Base-by-base conservation (phyloP, 495 filamentous ascomycete genomes). In the Penicillium daleae region DNA sequence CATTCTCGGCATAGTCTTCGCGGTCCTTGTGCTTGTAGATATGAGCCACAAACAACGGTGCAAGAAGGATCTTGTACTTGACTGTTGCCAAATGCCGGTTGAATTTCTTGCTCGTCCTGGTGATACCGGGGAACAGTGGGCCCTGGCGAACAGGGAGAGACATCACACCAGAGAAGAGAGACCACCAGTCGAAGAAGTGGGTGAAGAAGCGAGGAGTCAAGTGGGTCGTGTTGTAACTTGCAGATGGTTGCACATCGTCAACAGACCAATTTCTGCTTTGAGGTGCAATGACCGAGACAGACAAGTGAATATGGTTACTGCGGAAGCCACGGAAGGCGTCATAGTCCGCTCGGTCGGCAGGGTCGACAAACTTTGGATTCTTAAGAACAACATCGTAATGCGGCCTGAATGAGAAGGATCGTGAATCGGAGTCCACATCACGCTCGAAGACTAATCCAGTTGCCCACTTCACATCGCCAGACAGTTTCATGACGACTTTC, bases 171-270 rank as follows among this genome's bases (percentile, higher is more conserved):
- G 92, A 92, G 76, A 99, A 99, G 62, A 98, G 85, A 12, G 90
- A 91, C 94, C 93, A 98, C 95, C 95, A 99, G 66, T 89, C 88
- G 77, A 93, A 98, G 79, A 99, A 99, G 69, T 98, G 95, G 2
- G 93, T 97, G 72, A 99, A 99, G 82, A 98, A 97, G 7, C 93
- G 87, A 7, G 95, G 95, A 10, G 88, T 93, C 49, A 98, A 81
- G 73, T 99, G 96, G 5, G 97, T 90, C 0, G 93, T 89, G 65
- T 99, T 99, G 77, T 98, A 98, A 74, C 92, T 97, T 56, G 83
- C 84, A 10, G 92, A 93, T 12, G 90, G 83, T 59, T 88, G 85
- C 9, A 85, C 71, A 71, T 88, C 90, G 3, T 90, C 83, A 10
- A 89, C 84, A 19, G 85, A 82, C 94, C 94, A 97, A 37, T 80